Conservation (phyloP, 768 basidiomycete genomes). For the Filobasidium wieringae region DNA sequence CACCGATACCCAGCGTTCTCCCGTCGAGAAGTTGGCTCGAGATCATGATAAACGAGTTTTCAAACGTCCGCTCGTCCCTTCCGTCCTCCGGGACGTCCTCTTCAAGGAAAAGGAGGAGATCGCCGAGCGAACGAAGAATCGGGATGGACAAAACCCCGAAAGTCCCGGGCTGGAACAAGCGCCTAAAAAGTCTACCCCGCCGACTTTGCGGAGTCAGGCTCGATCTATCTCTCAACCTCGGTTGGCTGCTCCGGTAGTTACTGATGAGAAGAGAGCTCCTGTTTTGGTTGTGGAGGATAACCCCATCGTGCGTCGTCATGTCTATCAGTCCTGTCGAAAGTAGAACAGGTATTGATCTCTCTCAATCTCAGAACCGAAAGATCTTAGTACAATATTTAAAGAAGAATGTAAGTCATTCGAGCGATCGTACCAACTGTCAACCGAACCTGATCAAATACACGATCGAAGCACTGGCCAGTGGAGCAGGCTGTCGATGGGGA, state of each 20-base stretch:
- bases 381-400: slow-evolving; percentile 5
- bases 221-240: too few relatives aligned
- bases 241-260: too few relatives aligned
- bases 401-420: neutral
- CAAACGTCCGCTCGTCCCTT: slow-evolving; percentile 25
- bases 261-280: neutral
- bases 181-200: neutral
- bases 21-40: slow-evolving; percentile 8
- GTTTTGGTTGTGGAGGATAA: slow-evolving; percentile 35
- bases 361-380: neutral
- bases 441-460: neutral
- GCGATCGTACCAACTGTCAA: neutral
- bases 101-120: slow-evolving; percentile 1
- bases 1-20: slow-evolving; percentile 17
- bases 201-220: too few relatives aligned
- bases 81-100: slow-evolving; percentile 24
- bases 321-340: slow-evolving; percentile 20
- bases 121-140: neutral
- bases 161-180: neutral
- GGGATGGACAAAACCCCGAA: neutral
- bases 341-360: neutral
- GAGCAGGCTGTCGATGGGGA: slow-evolving; percentile 29
- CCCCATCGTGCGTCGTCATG: slow-evolving; percentile 23
- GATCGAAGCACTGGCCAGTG: slow-evolving; percentile 18
- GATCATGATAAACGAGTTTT: slow-evolving; percentile 19